phyloP scores from a whole-genome alignment of 495 filamentous ascomycete species.

The Thermothielavioides terrestris region DNA sequence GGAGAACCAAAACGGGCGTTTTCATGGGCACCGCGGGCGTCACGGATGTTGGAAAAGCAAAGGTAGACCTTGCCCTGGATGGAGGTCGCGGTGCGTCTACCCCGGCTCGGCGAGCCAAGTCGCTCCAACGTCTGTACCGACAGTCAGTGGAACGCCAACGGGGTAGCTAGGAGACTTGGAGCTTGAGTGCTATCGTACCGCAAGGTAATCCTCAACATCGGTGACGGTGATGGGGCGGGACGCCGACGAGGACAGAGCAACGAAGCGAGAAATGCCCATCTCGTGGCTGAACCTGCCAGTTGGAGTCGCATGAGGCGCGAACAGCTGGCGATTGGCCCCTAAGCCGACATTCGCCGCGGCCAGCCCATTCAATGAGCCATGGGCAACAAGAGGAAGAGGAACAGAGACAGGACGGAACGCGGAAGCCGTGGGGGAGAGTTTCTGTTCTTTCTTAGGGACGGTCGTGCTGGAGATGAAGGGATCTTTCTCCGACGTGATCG shows the following conservation, averaged over 20 bases:
- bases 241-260: constrained; percentile 27
- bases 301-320: constrained; percentile 1
- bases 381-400: constrained; percentile 19
- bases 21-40: constrained; percentile 42
- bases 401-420: constrained; percentile 35
- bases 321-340: constrained; percentile 1
- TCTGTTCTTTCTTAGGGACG: constrained; percentile 28
- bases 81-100: constrained; percentile 23
- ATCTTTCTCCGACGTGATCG: constrained; percentile 27
- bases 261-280: constrained; percentile 29
- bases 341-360: not conserved
- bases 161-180: constrained; percentile 8
- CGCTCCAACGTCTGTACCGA: constrained; percentile 26
- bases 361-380: constrained; percentile 19
- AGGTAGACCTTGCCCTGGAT: constrained; percentile 39
- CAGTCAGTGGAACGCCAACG: not conserved
- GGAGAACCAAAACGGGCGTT: constrained; percentile 34
- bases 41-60: constrained; percentile 49
- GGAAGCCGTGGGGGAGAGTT: constrained; percentile 43
- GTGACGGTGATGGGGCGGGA: constrained; percentile 17
- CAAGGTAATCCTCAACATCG: constrained; percentile 30
- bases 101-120: constrained; percentile 20
- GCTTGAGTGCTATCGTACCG: no score
- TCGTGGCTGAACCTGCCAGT: constrained; percentile 30
- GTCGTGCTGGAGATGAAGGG: constrained; percentile 32